phyloP scores from a whole-genome alignment of 2,329 filamentous ascomycete species.

The Byssochlamys sp. region DNA sequence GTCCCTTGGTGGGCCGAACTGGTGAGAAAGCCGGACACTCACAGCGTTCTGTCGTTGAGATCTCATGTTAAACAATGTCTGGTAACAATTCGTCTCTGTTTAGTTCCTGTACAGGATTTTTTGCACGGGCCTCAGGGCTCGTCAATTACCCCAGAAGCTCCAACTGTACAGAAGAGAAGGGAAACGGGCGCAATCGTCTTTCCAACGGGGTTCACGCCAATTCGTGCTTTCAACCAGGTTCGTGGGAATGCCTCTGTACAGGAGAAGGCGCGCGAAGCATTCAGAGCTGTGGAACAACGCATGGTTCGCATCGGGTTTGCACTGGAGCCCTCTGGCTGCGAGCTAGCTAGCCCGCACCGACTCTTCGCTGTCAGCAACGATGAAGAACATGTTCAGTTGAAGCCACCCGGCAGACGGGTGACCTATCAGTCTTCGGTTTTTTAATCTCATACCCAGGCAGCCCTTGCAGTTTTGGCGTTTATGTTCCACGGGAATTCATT shows the following conservation, averaged over 20 bases:
- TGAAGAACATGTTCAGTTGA: constrained; percentile 37
- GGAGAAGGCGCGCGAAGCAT: constrained; percentile 37
- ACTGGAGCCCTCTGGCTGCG: constrained; percentile 45
- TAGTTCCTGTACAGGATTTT: constrained; percentile 28
- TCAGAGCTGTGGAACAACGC: constrained; percentile 38
- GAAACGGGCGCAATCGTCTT: constrained; percentile 27
- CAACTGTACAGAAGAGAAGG: constrained; percentile 5
- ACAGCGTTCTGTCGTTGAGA: constrained; percentile 16
- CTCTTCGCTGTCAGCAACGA: constrained; percentile 42
- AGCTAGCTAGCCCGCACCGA: constrained; percentile 44
- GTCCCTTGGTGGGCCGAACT: constrained; percentile 44
- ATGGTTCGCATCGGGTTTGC: constrained; percentile 45
- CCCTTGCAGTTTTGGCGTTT: neutral
- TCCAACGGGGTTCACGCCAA: constrained; percentile 23
- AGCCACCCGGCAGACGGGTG: constrained; percentile 5
- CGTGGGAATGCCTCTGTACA: constrained; percentile 35
- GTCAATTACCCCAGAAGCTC: constrained; percentile 38
- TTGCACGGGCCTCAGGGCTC: constrained; percentile 40
- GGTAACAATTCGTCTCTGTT: constrained; percentile 2
- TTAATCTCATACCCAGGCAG: neutral
- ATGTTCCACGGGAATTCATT: neutral
- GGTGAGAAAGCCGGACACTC: constrained; percentile 39
- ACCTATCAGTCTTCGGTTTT: neutral
- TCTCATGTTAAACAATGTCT: constrained; percentile 9
- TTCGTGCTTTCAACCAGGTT: constrained; percentile 33